These are phyloP conservation scores for Syzygium grande DNA, from an alignment of 345 rosid genomes.

Conservation along the genomic window DNA sequence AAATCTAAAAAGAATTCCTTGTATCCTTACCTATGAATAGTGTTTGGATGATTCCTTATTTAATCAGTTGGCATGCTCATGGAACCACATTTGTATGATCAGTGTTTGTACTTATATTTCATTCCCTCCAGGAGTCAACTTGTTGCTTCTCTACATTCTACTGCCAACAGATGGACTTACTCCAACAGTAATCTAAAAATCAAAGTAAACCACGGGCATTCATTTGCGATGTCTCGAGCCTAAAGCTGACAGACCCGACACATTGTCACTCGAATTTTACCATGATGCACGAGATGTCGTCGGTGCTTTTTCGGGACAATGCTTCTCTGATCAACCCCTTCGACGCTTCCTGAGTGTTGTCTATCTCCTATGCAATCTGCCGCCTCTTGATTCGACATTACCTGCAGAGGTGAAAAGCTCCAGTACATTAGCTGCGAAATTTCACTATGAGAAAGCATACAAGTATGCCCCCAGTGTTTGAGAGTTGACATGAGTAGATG, in stretches of 20 bases:
- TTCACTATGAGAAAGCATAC: too few relatives aligned
- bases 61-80: background rate
- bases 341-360: constrained; percentile 17
- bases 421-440: too few relatives aligned
- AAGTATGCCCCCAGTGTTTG: background rate
- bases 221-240: too few relatives aligned
- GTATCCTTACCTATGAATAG: background rate
- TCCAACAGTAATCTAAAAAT: too few relatives aligned
- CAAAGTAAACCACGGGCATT: too few relatives aligned
- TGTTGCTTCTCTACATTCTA: background rate
- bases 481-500: background rate
- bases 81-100: background rate
- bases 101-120: background rate
- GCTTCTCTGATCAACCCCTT: constrained; percentile 25
- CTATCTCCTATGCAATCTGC: constrained; percentile 7
- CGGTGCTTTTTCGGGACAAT: constrained; percentile 19
- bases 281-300: constrained; percentile 38
- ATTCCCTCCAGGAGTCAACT: background rate
- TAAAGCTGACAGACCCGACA: too few relatives aligned
- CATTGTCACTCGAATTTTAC: constrained; percentile 3
- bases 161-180: background rate
- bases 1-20: background rate
- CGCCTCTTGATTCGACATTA: constrained; percentile 40
- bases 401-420: constrained; percentile 9
- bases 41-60: background rate